These are phyloP conservation scores for Nakaseomyces nivariensis DNA, from an alignment of 1,139 yeast genomes.

Conservation along the genomic window DNA sequence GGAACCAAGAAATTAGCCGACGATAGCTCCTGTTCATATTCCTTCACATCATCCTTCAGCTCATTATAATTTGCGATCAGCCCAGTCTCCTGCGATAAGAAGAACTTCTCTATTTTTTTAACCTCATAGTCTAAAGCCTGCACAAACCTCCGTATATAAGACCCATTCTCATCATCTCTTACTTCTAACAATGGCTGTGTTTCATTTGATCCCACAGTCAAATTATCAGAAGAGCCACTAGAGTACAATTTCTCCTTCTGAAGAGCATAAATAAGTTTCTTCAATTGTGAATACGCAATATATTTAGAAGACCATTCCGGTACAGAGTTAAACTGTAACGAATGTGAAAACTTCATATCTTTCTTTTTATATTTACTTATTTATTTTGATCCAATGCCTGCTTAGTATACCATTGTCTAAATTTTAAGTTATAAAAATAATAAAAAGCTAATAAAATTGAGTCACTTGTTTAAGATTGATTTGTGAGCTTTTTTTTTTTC, in stretches of 20 bases:
- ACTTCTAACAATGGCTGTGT: conserved; percentile 8
- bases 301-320: conserved; percentile 74
- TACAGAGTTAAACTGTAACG: conserved; percentile 65
- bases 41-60: conserved; percentile 37
- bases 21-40: conserved; percentile 18
- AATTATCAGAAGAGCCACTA: conserved; percentile 6
- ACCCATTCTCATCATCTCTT: conserved; percentile 6
- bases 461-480: no score
- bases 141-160: conserved; percentile 30
- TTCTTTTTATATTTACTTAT: neutral
- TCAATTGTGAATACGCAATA: conserved; percentile 60
- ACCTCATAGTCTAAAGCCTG: conserved; percentile 51
- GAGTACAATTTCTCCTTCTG: conserved; percentile 47
- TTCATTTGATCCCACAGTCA: conserved; percentile 1
- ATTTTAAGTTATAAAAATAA: no score
- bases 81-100: conserved; percentile 42
- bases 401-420: no score
- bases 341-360: conserved; percentile 62
- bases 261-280: conserved; percentile 53
- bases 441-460: no score
- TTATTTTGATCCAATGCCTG: no score
- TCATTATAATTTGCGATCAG: conserved; percentile 42
- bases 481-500: no score
- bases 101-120: conserved; percentile 51
- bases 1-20: neutral